phyloP scores from a whole-genome alignment of 2,329 filamentous ascomycete genomes.

The Fusarium citri region DNA sequence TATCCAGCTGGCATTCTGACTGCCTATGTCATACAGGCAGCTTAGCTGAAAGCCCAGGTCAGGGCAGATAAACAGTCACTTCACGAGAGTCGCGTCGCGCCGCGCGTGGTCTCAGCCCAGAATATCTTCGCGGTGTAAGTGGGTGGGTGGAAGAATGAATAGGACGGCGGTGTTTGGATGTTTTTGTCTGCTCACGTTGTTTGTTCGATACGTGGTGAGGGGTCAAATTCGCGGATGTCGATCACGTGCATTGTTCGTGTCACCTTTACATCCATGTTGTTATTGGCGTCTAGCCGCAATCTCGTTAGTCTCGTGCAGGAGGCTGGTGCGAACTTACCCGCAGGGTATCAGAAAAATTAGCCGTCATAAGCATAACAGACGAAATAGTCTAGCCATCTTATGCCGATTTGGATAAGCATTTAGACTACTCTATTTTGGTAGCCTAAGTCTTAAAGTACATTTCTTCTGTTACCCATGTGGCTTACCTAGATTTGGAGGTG shows the following conservation, averaged over 20 bases:
- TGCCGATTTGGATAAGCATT: rapidly evolving
- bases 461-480: neutral
- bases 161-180: conserved; percentile 47
- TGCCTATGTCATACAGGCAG: neutral
- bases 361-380: rapidly evolving
- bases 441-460: neutral
- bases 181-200: conserved; percentile 49
- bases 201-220: conserved; percentile 25
- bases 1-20: conserved; percentile 49
- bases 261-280: neutral
- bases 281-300: neutral
- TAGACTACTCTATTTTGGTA: neutral
- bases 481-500: too few relatives aligned
- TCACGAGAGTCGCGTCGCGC: neutral
- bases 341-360: neutral
- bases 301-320: neutral
- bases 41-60: too few relatives aligned
- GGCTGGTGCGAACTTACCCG: neutral
- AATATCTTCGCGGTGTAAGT: conserved; percentile 32
- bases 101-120: conserved; percentile 6
- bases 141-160: conserved; percentile 45
- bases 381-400: neutral
- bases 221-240: conserved; percentile 34
- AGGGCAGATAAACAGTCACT: too few relatives aligned
- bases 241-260: conserved; percentile 37